Evolutionary conservation across 495 filamentous ascomycete species (phyloP).

Genomic region (Talaromyces proteolyticus): DNA sequence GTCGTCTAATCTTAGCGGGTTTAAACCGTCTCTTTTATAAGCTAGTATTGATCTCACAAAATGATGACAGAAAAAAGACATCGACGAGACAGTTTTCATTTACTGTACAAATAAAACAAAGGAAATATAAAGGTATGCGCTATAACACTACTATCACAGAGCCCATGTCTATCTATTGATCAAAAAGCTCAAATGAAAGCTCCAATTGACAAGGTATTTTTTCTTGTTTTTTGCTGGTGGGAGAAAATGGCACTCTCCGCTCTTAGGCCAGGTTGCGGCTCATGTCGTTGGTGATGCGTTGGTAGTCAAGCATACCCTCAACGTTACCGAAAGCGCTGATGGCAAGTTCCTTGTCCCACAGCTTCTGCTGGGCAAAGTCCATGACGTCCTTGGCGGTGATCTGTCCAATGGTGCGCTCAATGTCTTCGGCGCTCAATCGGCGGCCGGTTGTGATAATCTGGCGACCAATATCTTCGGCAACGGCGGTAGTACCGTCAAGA

Average conservation of each 20-base stretch:
- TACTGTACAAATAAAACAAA: conserved; percentile 9
- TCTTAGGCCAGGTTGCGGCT: conserved; percentile 54
- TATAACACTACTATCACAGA: conserved; percentile 11
- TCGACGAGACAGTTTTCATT: conserved; percentile 7
- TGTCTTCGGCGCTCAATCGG: conserved; percentile 84
- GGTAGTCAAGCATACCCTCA: conserved; percentile 87
- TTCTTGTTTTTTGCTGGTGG: not conserved
- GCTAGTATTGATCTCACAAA: not conserved
- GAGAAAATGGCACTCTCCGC: not conserved
- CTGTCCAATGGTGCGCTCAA: conserved; percentile 79
- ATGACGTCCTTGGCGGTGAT: conserved; percentile 97
- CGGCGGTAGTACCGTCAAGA: conserved; percentile 93
- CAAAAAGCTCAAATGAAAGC: conserved; percentile 6
- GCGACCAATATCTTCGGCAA: conserved; percentile 96
- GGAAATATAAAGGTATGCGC: conserved; percentile 6
- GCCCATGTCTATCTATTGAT: conserved; percentile 7
- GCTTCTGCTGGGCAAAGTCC: conserved; percentile 80
- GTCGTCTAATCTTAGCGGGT: not conserved
- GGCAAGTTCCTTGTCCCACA: conserved; percentile 97
- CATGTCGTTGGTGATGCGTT: conserved; percentile 84
- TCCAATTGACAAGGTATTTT: not conserved
- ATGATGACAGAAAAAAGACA: not conserved
- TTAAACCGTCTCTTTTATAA: not conserved
- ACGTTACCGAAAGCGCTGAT: conserved; percentile 87
- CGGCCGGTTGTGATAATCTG: conserved; percentile 97